A percentile compares a stretch with the other conserved stretches of the same genome.
phyloP scores from a whole-genome alignment of 768 basidiomycete species.

The Kwoniella dejecticola region DNA sequence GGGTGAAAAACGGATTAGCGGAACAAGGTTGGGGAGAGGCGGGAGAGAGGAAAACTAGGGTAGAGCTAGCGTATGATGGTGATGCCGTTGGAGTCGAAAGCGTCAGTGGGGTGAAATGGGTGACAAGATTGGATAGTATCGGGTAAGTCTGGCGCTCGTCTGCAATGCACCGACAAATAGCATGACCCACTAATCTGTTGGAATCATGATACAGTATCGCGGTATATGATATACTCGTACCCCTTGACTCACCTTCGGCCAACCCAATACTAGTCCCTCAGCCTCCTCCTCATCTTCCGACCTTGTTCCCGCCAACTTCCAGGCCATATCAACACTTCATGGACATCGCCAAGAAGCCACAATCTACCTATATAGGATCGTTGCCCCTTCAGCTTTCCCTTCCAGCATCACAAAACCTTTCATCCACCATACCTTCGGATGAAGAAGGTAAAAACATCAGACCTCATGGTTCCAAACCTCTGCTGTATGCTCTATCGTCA shows the following conservation, averaged over 20 bases:
- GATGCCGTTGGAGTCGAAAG: conserved; percentile 50
- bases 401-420: conserved; percentile 9
- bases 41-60: conserved; percentile 39
- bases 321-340: conserved; percentile 42
- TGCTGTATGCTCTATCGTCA: conserved; percentile 81
- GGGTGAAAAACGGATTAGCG: conserved; percentile 65
- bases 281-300: conserved; percentile 73
- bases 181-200: conserved; percentile 56
- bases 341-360: conserved; percentile 61
- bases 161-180: too few species aligned
- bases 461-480: conserved; percentile 13
- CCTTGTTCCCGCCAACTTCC: conserved; percentile 64
- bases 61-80: conserved; percentile 53
- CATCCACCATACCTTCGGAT: conserved; percentile 57
- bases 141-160: conserved; percentile 63
- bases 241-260: conserved; percentile 55
- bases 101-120: conserved; percentile 48
- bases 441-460: conserved; percentile 56
- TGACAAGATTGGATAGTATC: conserved; percentile 57
- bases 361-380: conserved; percentile 75
- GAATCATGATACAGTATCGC: conserved; percentile 32
- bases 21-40: conserved; percentile 22
- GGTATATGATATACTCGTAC: conserved; percentile 53
- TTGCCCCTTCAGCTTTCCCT: conserved; percentile 32
- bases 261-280: conserved; percentile 83